Percentiles rank a stretch among this genome's conserved stretches.
Conservation (phyloP, 2,329 filamentous ascomycete genomes). For the Nakataea oryzae region DNA sequence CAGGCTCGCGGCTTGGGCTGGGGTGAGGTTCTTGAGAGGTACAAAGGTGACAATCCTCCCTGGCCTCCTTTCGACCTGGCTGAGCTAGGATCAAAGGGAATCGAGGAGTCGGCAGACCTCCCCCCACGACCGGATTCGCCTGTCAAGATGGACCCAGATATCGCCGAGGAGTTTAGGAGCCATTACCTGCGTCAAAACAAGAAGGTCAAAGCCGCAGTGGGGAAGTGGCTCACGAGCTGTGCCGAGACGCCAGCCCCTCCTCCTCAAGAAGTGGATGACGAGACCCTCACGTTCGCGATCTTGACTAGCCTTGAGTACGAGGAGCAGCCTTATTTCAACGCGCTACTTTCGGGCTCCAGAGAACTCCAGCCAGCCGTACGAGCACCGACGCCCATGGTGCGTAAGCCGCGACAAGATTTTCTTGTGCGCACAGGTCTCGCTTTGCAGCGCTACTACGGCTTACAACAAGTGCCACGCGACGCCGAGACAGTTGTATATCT, state of each 20-base stretch:
- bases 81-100: conserved; percentile 48
- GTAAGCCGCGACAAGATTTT: conserved; percentile 59
- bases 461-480: conserved; percentile 64
- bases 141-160: conserved; percentile 78
- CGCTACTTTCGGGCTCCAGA: conserved; percentile 55
- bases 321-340: conserved; percentile 73
- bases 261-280: conserved; percentile 85
- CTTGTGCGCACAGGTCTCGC: conserved; percentile 66
- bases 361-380: conserved; percentile 46
- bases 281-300: conserved; percentile 88
- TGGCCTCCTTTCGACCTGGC: conserved; percentile 84
- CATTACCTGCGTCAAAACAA: conserved; percentile 88
- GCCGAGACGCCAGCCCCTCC: conserved; percentile 63
- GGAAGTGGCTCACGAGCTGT: conserved; percentile 79
- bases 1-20: conserved; percentile 72
- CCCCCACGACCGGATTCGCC: conserved; percentile 48
- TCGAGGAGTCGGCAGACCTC: conserved; percentile 35
- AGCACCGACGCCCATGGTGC: conserved; percentile 57
- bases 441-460: conserved; percentile 74
- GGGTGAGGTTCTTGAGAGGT: conserved; percentile 90
- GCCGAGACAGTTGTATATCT: conserved; percentile 81
- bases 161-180: conserved; percentile 85
- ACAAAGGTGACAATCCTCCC: conserved; percentile 75
- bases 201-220: conserved; percentile 84
- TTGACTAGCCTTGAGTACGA: conserved; percentile 72